These are phyloP conservation scores for Pezicula radicicola DNA, from an alignment of 2,329 filamentous ascomycete species.

Conservation along the genomic window DNA sequence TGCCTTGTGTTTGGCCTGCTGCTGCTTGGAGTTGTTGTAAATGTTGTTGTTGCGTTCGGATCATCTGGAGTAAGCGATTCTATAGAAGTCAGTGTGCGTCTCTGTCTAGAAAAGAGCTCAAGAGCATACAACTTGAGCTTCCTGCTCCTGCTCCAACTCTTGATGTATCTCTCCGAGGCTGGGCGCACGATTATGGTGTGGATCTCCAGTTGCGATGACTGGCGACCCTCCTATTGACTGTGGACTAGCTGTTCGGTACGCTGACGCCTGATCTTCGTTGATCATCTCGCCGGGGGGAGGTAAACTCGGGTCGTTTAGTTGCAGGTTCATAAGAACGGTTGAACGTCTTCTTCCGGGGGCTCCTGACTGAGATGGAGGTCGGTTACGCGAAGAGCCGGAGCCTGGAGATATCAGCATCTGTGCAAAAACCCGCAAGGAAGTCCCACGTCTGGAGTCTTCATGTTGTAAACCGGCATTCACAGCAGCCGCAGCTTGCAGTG, in stretches of 20 bases:
- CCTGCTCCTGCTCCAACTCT: constrained; percentile 75
- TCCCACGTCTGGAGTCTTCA: constrained; percentile 56
- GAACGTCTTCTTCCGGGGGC: constrained; percentile 57
- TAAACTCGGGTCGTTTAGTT: constrained; percentile 66
- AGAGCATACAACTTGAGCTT: constrained; percentile 67
- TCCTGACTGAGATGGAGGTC: constrained; percentile 38
- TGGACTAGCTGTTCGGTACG: constrained; percentile 37
- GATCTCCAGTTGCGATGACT: constrained; percentile 39
- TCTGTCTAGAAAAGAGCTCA: background rate
- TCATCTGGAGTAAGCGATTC: constrained; percentile 76
- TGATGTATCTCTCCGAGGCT: constrained; percentile 77
- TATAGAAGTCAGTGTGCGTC: constrained; percentile 25
- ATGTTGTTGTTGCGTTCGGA: constrained; percentile 71
- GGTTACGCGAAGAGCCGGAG: constrained; percentile 43
- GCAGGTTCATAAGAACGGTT: constrained; percentile 69
- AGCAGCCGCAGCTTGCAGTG: constrained; percentile 72
- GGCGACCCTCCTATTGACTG: constrained; percentile 47
- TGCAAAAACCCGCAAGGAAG: background rate
- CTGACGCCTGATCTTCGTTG: constrained; percentile 38
- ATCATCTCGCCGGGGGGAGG: constrained; percentile 69
- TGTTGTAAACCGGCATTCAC: constrained; percentile 74
- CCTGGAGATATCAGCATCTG: constrained; percentile 8
- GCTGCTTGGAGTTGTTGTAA: constrained; percentile 56
- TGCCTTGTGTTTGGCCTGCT: constrained; percentile 32
- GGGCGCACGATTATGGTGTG: constrained; percentile 63